Base-by-base conservation (phyloP, 306 rosid species). In the Styphnolobium japonicum region DNA sequence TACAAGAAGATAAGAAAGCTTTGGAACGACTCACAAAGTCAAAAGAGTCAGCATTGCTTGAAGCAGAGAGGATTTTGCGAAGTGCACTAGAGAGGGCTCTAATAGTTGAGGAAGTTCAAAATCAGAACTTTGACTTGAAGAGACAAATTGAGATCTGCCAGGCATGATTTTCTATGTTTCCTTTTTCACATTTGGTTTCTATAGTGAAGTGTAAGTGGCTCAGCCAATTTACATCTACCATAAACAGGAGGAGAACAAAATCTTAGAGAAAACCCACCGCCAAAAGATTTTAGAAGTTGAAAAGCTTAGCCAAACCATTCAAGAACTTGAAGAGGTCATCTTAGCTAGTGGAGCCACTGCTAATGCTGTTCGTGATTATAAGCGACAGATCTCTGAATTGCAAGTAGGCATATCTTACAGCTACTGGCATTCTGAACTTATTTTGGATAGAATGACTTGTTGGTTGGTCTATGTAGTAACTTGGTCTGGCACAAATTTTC, bases 71-170 rank as follows among this genome's bases (percentile, higher is more conserved):
- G 83, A 94, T 91, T 72, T 39, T 94, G 84, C 60, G 67, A 67
- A 88, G 88, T 68, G 93, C 97, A 21, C 77, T 92, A 4, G 98
- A 92, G 80, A 90, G 89, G 76, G 97, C 97, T 73, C 86, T 88
- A 62, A 86, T 89, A 43, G 94, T 94, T 73, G 98, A 92, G 83
- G 93, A 94, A 85, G 97, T 94, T 85, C 97, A 91, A 77, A 94
- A 94, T 67, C 92, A 87, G 49, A 92, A 94, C 85, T 80, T 75
- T 7, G 97, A 94, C 72, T 76, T 92, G 81, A 92, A 80, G 89
- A 90, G 98, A 88, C 97, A 92, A 86, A 94, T 94, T 82, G 97
- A 92, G 79, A 94, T 94, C 19, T 92, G 90, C 81, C 94, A 88
- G 94, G 98, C 83, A 90, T 72, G 83, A 76, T 37, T 72, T 84